Conservation (phyloP, 345 rosid species). For the Syzygium oleosum region DNA sequence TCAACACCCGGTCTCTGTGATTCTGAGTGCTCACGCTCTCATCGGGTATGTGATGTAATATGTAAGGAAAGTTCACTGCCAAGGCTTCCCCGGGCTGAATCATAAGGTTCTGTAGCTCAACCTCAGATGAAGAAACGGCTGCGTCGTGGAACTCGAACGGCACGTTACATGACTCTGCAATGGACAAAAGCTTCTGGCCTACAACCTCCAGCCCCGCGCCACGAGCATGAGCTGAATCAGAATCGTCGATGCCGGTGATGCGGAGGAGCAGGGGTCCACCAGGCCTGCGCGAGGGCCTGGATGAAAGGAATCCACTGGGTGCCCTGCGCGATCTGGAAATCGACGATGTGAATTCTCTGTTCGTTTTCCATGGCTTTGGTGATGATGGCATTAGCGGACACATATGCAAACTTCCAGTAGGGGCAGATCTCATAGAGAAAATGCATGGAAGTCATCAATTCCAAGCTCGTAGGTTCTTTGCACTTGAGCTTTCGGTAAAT, state of each 20-base stretch:
- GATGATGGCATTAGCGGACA: not conserved
- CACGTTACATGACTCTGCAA: not conserved
- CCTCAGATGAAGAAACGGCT: not conserved
- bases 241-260: slow-evolving; percentile 6
- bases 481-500: slow-evolving; percentile 3
- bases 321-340: slow-evolving; percentile 6
- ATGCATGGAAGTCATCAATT: slow-evolving; percentile 5
- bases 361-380: not conserved
- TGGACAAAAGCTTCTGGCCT: not conserved
- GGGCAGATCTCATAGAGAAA: slow-evolving; percentile 1
- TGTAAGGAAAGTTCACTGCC: slow-evolving; percentile 4
- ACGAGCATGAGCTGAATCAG: not conserved
- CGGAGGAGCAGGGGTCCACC: slow-evolving; percentile 1
- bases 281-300: not conserved
- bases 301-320: slow-evolving; percentile 6
- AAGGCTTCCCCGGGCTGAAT: not conserved
- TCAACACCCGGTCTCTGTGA: slow-evolving; percentile 6
- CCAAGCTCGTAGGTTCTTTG: not conserved
- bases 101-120: not conserved
- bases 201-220: not conserved
- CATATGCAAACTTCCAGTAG: slow-evolving; percentile 4
- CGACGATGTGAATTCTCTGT: not conserved
- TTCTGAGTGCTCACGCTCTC: slow-evolving; percentile 9
- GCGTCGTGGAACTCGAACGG: slow-evolving; percentile 8
- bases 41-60: slow-evolving; percentile 7